These are phyloP conservation scores for Cryphonectria carpinicola DNA, from an alignment of 2,329 filamentous ascomycete genomes.

Conservation along the genomic window DNA sequence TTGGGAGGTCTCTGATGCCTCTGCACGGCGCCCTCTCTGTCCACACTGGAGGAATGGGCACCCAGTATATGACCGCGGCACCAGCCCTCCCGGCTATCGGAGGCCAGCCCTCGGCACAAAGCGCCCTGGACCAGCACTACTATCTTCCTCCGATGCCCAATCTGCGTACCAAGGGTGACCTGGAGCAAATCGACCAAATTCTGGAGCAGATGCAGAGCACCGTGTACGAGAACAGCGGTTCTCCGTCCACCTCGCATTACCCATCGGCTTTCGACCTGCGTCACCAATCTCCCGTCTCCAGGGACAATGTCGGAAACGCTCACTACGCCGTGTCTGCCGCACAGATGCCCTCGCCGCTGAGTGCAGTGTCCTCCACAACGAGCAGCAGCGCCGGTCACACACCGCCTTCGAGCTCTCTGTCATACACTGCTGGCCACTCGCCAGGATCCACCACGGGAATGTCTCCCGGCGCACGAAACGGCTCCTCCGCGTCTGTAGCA, in stretches of 20 bases:
- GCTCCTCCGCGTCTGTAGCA: conserved; percentile 63
- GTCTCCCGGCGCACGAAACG: conserved; percentile 68
- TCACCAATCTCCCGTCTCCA: conserved; percentile 42
- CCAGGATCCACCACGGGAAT: conserved; percentile 72
- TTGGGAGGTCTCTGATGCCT: conserved; percentile 85
- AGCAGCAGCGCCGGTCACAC: conserved; percentile 75
- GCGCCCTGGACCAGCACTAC: conserved; percentile 76
- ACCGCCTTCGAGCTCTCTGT: conserved; percentile 74
- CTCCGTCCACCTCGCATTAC: conserved; percentile 79
- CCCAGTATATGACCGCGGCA: conserved; percentile 58
- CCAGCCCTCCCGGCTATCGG: conserved; percentile 59
- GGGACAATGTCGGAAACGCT: conserved; percentile 35
- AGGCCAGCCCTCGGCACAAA: conserved; percentile 55
- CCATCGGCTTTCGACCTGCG: conserved; percentile 66
- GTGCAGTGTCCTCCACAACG: conserved; percentile 58
- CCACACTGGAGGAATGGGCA: conserved; percentile 55
- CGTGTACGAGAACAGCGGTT: conserved; percentile 89
- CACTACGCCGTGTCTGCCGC: conserved; percentile 50
- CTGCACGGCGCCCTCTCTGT: conserved; percentile 74
- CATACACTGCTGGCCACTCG: conserved; percentile 78
- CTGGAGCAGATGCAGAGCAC: conserved; percentile 95
- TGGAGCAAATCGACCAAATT: conserved; percentile 92
- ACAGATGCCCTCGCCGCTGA: conserved; percentile 65
- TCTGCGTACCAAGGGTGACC: conserved; percentile 88
- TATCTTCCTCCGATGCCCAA: conserved; percentile 86